A percentile compares a stretch with the other conserved stretches of the same genome.
These are phyloP conservation scores for Dothideomycetidae sp. DNA, from an alignment of 2,329 filamentous ascomycete genomes.

Conservation along the genomic window DNA sequence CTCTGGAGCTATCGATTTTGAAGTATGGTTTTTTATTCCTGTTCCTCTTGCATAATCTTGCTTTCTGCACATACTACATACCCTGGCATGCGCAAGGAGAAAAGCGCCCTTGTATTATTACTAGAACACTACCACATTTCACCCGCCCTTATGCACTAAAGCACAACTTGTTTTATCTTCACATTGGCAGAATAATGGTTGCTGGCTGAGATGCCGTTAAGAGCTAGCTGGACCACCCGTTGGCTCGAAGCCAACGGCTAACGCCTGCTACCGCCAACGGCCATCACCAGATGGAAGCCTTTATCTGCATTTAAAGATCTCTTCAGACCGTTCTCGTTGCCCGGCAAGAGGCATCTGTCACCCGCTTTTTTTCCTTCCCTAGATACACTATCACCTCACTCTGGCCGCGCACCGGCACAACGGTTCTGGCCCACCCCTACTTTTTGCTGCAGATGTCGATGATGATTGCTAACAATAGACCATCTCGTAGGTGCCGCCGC, in stretches of 20 bases:
- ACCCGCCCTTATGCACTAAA: too few relatives aligned
- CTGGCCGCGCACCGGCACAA: not conserved
- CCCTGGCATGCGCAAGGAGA: conserved; percentile 6
- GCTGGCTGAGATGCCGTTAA: not conserved
- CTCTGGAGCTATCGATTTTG: conserved; percentile 1
- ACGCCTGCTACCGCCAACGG: not conserved
- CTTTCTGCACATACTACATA: conserved; percentile 8
- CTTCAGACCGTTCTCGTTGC: too few relatives aligned
- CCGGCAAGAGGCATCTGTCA: too few relatives aligned
- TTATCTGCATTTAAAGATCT: too few relatives aligned
- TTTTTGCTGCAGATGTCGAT: conserved; percentile 53
- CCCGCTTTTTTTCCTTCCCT: not conserved
- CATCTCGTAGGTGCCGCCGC: not conserved
- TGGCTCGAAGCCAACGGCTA: not conserved
- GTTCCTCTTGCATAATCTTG: conserved; percentile 1
- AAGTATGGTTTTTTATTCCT: conserved; percentile 5
- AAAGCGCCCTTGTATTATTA: not conserved
- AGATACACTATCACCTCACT: not conserved
- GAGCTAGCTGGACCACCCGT: not conserved
- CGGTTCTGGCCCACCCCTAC: conserved; percentile 1
- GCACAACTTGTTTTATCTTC: too few relatives aligned
- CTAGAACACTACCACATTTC: not conserved
- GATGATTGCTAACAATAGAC: conserved; percentile 36
- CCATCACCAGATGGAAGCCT: not conserved
- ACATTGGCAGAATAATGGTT: not conserved